These are phyloP conservation scores for Dendryphion nanum DNA, from an alignment of 2,329 filamentous ascomycete species.

Conservation along the genomic window DNA sequence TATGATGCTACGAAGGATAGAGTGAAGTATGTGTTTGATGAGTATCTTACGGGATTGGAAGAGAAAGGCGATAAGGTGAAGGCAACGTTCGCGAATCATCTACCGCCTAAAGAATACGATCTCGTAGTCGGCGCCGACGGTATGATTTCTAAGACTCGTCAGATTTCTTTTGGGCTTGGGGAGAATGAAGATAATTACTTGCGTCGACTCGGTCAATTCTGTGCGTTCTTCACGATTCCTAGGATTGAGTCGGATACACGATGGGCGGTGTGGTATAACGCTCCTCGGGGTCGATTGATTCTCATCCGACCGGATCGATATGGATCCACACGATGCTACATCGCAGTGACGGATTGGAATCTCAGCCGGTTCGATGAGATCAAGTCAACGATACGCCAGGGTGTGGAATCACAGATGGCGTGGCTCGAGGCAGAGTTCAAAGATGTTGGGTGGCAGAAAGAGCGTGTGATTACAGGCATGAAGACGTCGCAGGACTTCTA, in stretches of 20 bases:
- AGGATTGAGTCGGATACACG: conserved; percentile 15
- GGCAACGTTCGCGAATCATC: conserved; percentile 39
- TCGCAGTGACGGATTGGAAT: not conserved
- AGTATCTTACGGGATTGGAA: conserved; percentile 25
- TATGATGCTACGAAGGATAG: conserved; percentile 41
- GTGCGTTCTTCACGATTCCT: conserved; percentile 32
- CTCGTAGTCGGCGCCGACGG: conserved; percentile 33
- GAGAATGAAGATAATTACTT: conserved; percentile 20
- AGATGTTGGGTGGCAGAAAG: conserved; percentile 47
- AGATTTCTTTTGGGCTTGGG: conserved; percentile 23
- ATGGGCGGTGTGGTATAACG: conserved; percentile 27
- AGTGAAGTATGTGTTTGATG: conserved; percentile 38
- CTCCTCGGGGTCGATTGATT: conserved; percentile 4
- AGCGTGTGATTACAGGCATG: conserved; percentile 46
- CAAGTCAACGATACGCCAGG: too few relatives aligned
- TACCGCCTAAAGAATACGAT: conserved; percentile 15
- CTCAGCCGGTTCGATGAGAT: not conserved
- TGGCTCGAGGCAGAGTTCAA: conserved; percentile 12
- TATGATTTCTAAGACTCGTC: conserved; percentile 27
- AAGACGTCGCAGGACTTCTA: conserved; percentile 47
- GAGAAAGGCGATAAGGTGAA: conserved; percentile 29
- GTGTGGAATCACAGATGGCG: not conserved
- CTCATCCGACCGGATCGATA: not conserved
- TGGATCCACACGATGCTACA: not conserved
- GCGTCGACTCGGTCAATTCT: conserved; percentile 23